Conservation (phyloP, 2,329 filamentous ascomycete species). For the Colletotrichum agaves region DNA sequence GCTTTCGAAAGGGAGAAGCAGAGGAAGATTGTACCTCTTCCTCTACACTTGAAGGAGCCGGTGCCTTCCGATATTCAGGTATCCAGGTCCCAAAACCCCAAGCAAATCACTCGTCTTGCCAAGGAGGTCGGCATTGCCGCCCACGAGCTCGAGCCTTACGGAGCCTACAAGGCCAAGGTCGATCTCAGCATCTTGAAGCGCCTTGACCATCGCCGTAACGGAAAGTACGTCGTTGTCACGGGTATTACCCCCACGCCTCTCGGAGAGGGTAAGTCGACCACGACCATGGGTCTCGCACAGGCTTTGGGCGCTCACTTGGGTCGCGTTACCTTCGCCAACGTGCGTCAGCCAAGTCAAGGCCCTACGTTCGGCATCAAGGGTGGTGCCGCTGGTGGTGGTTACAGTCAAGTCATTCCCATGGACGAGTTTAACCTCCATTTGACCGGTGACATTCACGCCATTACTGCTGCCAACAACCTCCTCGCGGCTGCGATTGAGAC, state of each 20-base stretch:
- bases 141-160: slow-evolving; percentile 95
- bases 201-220: slow-evolving; percentile 86
- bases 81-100: slow-evolving; percentile 89
- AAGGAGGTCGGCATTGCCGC: slow-evolving; percentile 86
- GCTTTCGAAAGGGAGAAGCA: slow-evolving; percentile 87
- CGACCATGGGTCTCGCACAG: slow-evolving; percentile 94
- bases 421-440: slow-evolving; percentile 99
- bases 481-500: slow-evolving; percentile 97
- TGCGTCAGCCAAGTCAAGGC: slow-evolving; percentile 95
- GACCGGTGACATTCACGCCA: slow-evolving; percentile 97
- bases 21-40: slow-evolving; percentile 83
- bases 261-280: slow-evolving; percentile 98
- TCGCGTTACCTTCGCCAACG: slow-evolving; percentile 93
- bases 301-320: slow-evolving; percentile 90
- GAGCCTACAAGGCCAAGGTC: slow-evolving; percentile 95
- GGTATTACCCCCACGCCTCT: slow-evolving; percentile 97
- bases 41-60: slow-evolving; percentile 79
- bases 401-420: slow-evolving; percentile 99
- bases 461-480: slow-evolving; percentile 96
- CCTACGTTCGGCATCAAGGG: slow-evolving; percentile 99
- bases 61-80: slow-evolving; percentile 97
- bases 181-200: slow-evolving; percentile 84
- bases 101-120: slow-evolving; percentile 86
- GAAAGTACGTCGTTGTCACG: slow-evolving; percentile 90
- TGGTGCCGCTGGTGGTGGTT: slow-evolving; percentile 94